A percentile compares a stretch with the other conserved stretches of the same genome.
Evolutionary conservation across 495 filamentous ascomycete species (phyloP).

Genomic region (Neurospora sp.): DNA sequence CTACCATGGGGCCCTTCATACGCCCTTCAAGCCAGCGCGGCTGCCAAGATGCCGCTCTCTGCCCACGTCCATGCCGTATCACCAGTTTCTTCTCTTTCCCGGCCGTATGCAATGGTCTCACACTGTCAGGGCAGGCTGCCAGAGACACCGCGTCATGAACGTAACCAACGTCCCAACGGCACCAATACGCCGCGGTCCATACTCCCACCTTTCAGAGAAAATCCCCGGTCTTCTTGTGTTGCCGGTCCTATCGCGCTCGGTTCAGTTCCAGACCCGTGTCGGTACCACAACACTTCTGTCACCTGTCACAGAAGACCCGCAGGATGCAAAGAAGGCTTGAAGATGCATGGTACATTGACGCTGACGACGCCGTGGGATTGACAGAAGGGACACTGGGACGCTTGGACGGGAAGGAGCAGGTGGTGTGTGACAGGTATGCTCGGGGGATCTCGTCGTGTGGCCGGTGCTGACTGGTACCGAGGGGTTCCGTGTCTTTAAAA

Average conservation of each 20-base stretch:
- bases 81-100: neutral
- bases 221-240: neutral
- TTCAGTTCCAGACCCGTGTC: neutral
- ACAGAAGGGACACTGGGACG: constrained; percentile 3
- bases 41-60: neutral
- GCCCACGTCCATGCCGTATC: neutral
- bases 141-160: neutral
- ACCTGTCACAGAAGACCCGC: neutral
- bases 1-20: neutral
- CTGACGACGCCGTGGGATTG: constrained; percentile 6
- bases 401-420: constrained; percentile 50
- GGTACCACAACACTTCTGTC: neutral
- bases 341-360: constrained; percentile 19
- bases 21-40: neutral
- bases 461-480: constrained; percentile 34
- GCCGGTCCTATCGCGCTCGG: neutral
- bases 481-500: constrained; percentile 30
- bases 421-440: constrained; percentile 58
- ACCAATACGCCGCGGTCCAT: neutral
- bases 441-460: constrained; percentile 46
- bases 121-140: neutral
- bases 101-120: neutral
- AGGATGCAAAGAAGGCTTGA: neutral
- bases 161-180: neutral
- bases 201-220: neutral